Evolutionary conservation across 2,329 filamentous ascomycete genomes (phyloP).

Genomic region (Drechslerella coelobrocha): DNA sequence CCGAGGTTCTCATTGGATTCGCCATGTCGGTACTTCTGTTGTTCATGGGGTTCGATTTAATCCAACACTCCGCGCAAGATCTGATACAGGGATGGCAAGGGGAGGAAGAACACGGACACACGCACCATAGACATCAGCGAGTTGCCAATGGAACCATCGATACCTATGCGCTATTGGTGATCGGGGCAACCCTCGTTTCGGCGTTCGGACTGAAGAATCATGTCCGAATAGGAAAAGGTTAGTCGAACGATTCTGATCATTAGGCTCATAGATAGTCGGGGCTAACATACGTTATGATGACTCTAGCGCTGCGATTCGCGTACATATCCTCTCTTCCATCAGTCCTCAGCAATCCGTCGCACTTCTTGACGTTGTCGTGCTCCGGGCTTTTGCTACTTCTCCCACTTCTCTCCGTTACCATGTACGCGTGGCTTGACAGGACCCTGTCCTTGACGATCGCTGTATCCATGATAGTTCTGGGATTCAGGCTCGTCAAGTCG

Average conservation of each 20-base stretch:
- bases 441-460: conserved; percentile 82
- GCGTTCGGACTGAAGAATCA: conserved; percentile 67
- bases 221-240: conserved; percentile 86
- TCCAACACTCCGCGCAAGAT: conserved; percentile 92
- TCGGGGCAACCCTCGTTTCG: conserved; percentile 71
- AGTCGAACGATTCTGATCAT: too few species aligned
- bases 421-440: conserved; percentile 83
- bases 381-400: conserved; percentile 79
- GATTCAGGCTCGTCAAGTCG: conserved; percentile 79
- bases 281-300: neutral
- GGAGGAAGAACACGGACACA: conserved; percentile 53
- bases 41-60: conserved; percentile 96
- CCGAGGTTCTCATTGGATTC: conserved; percentile 92
- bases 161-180: conserved; percentile 78
- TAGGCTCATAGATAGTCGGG: too few species aligned
- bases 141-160: conserved; percentile 80
- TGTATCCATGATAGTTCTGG: conserved; percentile 84
- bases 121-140: conserved; percentile 78
- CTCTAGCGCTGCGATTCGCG: conserved; percentile 67
- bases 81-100: conserved; percentile 69
- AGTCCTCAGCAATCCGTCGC: conserved; percentile 91
- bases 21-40: conserved; percentile 93
- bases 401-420: conserved; percentile 78
- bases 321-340: conserved; percentile 82
- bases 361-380: conserved; percentile 90